Conservation (phyloP, 768 basidiomycete species). For the Lepiota venenata region DNA sequence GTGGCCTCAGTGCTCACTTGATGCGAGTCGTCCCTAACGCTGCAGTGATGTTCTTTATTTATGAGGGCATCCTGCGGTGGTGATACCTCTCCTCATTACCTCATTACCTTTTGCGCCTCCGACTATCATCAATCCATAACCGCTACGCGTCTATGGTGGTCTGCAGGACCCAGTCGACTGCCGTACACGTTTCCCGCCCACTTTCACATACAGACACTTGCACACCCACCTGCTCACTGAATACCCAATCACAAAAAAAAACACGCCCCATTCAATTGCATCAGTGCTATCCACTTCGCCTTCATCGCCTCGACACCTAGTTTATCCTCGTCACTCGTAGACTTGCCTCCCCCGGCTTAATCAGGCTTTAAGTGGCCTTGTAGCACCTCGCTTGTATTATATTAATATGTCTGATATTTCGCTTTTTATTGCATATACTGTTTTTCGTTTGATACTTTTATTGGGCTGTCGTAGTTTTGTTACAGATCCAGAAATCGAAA, state of each 20-base stretch:
- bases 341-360: not conserved
- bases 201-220: not conserved
- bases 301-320: not conserved
- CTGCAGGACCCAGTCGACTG: too few species aligned
- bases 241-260: conserved; percentile 6
- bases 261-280: not conserved
- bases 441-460: not conserved
- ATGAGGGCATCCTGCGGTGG: conserved; percentile 80
- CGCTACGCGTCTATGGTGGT: too few species aligned
- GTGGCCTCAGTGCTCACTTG: conserved; percentile 91
- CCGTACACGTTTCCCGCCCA: not conserved
- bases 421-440: conserved; percentile 6
- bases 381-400: conserved; percentile 4
- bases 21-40: conserved; percentile 98
- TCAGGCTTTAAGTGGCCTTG: not conserved
- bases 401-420: not conserved
- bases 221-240: not conserved
- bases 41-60: conserved; percentile 94
- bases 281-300: not conserved
- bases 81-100: conserved; percentile 14
- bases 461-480: not conserved
- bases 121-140: too few species aligned
- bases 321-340: not conserved
- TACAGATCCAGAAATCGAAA: not conserved
- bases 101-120: too few species aligned